Percentiles rank a stretch among this genome's conserved stretches.
These are phyloP conservation scores for Botrytis paeoniae DNA, from an alignment of 2,329 filamentous ascomycete genomes.

Conservation along the genomic window DNA sequence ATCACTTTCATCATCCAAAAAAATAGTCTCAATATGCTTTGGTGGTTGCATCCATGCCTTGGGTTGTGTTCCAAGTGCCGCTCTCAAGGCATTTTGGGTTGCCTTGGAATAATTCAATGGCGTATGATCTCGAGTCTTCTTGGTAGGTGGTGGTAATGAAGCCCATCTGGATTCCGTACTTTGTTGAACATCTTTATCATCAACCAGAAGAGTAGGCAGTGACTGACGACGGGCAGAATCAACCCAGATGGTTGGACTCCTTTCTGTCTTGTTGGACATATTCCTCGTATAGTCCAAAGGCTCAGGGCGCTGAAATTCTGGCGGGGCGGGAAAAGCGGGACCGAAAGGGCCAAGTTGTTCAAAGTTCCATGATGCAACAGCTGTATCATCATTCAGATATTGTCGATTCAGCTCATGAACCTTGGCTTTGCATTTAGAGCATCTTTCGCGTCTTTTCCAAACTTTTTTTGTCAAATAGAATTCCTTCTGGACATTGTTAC, in stretches of 20 bases:
- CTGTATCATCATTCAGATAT: background rate
- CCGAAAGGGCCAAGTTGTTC: background rate
- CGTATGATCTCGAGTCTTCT: background rate
- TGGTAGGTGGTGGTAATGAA: constrained; percentile 4
- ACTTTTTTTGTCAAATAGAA: background rate
- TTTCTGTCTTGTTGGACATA: background rate
- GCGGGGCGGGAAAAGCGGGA: background rate
- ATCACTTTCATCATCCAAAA: constrained; percentile 9
- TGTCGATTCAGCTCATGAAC: background rate
- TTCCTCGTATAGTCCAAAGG: background rate
- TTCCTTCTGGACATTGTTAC: constrained; percentile 10
- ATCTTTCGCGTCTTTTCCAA: constrained; percentile 16
- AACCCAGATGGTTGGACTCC: background rate
- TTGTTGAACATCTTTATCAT: background rate
- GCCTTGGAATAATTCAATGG: background rate
- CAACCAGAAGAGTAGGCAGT: background rate
- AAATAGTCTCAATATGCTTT: background rate
- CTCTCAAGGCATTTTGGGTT: background rate
- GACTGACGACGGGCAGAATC: background rate
- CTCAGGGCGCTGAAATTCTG: background rate
- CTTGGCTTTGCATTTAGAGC: constrained; percentile 9
- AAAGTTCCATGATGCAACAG: background rate
- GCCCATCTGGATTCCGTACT: constrained; percentile 1
- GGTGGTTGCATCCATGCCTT: constrained; percentile 10
- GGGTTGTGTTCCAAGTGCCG: background rate